phyloP scores from a whole-genome alignment of 2,329 filamentous ascomycete species.

The Cyphellophora europaea region DNA sequence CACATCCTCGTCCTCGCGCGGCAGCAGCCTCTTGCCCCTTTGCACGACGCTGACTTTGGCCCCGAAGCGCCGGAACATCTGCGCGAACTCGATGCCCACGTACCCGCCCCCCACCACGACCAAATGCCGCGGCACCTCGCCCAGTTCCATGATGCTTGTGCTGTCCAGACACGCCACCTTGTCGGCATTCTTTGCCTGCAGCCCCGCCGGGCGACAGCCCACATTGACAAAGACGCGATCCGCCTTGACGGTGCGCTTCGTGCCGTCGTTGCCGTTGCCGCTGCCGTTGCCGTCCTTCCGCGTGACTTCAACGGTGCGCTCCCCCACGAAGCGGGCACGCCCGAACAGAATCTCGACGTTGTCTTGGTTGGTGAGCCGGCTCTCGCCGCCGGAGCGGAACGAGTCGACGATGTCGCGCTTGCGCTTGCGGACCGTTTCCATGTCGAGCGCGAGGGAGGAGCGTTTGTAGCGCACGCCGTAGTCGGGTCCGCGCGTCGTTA shows the following conservation, averaged over 20 bases:
- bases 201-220: constrained; percentile 15
- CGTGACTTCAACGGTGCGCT: constrained; percentile 29
- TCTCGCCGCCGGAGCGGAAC: constrained; percentile 40
- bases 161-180: constrained; percentile 14
- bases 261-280: constrained; percentile 19
- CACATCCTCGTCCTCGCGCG: constrained; percentile 40
- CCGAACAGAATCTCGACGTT: constrained; percentile 36
- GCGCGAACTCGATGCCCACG: constrained; percentile 45
- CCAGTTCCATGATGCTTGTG: constrained; percentile 19
- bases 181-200: constrained; percentile 13
- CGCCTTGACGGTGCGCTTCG: constrained; percentile 24
- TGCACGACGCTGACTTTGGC: constrained; percentile 42
- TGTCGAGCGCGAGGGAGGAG: constrained; percentile 32
- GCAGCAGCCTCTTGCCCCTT: constrained; percentile 32
- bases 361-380: constrained; percentile 28
- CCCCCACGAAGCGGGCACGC: constrained; percentile 33
- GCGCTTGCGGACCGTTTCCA: constrained; percentile 40
- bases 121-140: constrained; percentile 33
- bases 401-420: constrained; percentile 45
- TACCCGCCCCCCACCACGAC: constrained; percentile 46
- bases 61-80: constrained; percentile 42
- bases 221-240: constrained; percentile 20
- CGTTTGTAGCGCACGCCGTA: constrained; percentile 34
- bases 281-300: constrained; percentile 9
- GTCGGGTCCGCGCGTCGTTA: constrained; percentile 31